Conservation (phyloP, 1,284 basidiomycete species). For the Ganoderma sp. region DNA sequence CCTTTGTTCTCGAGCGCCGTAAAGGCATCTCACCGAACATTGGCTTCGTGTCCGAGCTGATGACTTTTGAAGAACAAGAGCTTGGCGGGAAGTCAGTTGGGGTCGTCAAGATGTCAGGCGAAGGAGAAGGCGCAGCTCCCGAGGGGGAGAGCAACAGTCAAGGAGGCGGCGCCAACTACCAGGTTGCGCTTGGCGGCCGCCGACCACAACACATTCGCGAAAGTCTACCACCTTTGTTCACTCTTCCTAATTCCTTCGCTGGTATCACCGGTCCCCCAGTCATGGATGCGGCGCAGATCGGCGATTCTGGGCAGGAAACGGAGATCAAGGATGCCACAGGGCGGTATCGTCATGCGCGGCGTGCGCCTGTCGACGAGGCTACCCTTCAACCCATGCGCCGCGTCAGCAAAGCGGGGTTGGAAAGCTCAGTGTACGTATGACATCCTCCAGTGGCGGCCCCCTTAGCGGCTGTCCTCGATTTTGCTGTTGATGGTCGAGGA, state of each 20-base stretch:
- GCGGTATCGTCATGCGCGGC: slow-evolving; percentile 82
- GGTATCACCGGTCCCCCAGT: slow-evolving; percentile 36
- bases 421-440: slow-evolving; percentile 54
- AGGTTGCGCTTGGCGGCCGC: slow-evolving; percentile 51
- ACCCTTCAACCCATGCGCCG: slow-evolving; percentile 86
- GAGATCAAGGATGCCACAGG: slow-evolving; percentile 85
- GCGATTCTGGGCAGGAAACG: slow-evolving; percentile 76
- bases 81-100: slow-evolving; percentile 83
- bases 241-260: slow-evolving; percentile 41
- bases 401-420: slow-evolving; percentile 89
- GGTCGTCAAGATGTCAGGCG: slow-evolving; percentile 57
- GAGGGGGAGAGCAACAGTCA: slow-evolving; percentile 36
- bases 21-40: slow-evolving; percentile 97
- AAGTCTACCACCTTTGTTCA: slow-evolving; percentile 71
- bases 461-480: slow-evolving; percentile 1
- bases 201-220: slow-evolving; percentile 71
- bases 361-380: slow-evolving; percentile 83
- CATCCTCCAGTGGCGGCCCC: neutral
- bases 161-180: slow-evolving; percentile 44
- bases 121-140: slow-evolving; percentile 21
- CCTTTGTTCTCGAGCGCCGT: slow-evolving; percentile 88
- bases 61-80: slow-evolving; percentile 93
- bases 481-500: neutral
- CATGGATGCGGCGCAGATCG: slow-evolving; percentile 47
- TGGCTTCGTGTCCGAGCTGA: slow-evolving; percentile 95